These are phyloP conservation scores for Fraxinus xanthoxyloides DNA, from an alignment of 305 asterid species.

Conservation along the genomic window DNA sequence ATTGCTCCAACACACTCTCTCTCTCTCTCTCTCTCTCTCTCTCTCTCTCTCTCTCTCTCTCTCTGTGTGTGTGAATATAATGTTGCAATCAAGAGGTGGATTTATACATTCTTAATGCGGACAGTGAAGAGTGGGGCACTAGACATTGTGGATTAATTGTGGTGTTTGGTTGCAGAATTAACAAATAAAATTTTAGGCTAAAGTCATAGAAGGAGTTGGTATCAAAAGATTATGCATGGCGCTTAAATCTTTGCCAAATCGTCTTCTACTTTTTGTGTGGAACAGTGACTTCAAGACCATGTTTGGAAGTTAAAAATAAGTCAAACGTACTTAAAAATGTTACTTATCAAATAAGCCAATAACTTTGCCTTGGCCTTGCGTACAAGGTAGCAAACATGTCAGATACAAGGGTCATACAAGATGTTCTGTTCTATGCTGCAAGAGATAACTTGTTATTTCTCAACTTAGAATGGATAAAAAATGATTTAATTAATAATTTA, in stretches of 20 bases:
- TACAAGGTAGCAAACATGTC: neutral
- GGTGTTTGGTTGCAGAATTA: conserved; percentile 29
- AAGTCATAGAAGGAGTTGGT: conserved; percentile 37
- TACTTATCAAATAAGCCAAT: neutral
- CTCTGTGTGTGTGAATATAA: neutral
- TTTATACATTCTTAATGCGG: conserved; percentile 34
- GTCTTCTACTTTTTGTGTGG: conserved; percentile 1
- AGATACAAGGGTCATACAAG: neutral
- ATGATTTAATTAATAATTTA: neutral
- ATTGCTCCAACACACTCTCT: conserved; percentile 25
- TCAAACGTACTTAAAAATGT: neutral
- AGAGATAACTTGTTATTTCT: neutral
- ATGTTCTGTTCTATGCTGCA: neutral
- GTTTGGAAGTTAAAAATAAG: neutral
- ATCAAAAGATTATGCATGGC: conserved; percentile 21
- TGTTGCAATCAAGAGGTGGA: conserved; percentile 25
- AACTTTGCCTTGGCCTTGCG: neutral
- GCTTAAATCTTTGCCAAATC: conserved; percentile 1
- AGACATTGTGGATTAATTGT: conserved; percentile 23
- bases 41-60: neutral
- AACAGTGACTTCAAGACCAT: neutral
- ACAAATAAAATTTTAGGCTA: conserved; percentile 17
- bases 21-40: conserved; percentile 1
- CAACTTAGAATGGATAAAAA: neutral
- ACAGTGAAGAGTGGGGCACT: conserved; percentile 30